Base-by-base conservation (phyloP, 805 yeast species). In the Candida silvatica region DNA sequence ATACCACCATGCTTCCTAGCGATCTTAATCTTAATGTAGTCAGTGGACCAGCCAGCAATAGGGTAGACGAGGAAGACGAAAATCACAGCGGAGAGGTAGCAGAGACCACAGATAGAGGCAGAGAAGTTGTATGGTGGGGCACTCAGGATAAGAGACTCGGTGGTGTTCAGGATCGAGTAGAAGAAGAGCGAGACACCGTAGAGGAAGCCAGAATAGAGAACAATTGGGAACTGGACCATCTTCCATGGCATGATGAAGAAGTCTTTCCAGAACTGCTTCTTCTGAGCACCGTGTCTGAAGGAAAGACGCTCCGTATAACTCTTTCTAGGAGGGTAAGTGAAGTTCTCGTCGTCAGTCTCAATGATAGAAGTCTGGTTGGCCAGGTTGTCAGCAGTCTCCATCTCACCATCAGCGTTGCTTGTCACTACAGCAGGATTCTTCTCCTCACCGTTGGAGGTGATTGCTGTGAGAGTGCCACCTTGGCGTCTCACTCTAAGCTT, bases 171-270 rank as follows among this genome's bases (percentile, higher is more conserved):
- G 32, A 71, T 58, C 31, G 66, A 59, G 47, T 66, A 68, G 69
- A 71, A 69, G 35, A 64, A 61, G 16, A 70, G 52, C 3, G 70
- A 60, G 5, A 65, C 50, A 8, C 78, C 78, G 40, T 70, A 69
- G 15, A 64, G 51, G 41, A 71, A 60, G 1, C 80, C 80, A 12
- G 72, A 66, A 66, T 74, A 78, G n/a, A 74, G 47, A 3, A 77
- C 74, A 9, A 69, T 61, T 3, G 82, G 80, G 37, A 67, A 61
- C 30, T 59, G 59, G 4, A 60, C 52, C 64, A 66, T 62, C 29
- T 51, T 49, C 40, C 61, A 56, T 3, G 69, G 68, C 17, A 62
- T 69, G 35, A 48, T 43, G 39, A 59, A 44, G 27, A 45, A 44
- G 29, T 43, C 48, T 41, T 37, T 37, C 14, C 49, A 34, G 32